Evolutionary conservation across 768 basidiomycete genomes (phyloP).

Genomic region (Hypholoma fasciculare): DNA sequence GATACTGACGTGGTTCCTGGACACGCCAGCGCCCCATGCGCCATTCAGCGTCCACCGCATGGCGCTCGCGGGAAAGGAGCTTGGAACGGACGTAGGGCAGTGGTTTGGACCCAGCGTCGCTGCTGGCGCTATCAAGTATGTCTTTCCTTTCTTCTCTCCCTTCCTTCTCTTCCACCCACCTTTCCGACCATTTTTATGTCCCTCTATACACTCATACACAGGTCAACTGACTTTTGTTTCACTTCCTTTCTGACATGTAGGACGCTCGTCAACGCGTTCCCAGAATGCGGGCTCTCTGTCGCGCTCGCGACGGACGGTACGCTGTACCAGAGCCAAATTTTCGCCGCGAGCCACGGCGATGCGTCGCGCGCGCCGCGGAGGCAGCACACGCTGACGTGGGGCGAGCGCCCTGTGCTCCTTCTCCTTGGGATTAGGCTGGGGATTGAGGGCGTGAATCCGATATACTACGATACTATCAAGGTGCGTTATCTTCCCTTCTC

Average conservation of each 20-base stretch:
- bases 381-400: slow-evolving; percentile 55
- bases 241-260: slow-evolving; percentile 33
- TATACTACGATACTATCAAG: slow-evolving; percentile 82
- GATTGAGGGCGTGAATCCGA: slow-evolving; percentile 90
- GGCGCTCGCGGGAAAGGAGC: slow-evolving; percentile 91
- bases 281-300: slow-evolving; percentile 79
- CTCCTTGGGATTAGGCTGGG: slow-evolving; percentile 87
- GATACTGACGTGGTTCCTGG: slow-evolving; percentile 93
- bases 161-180: neutral
- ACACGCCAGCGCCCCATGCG: slow-evolving; percentile 78
- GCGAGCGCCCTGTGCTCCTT: slow-evolving; percentile 80
- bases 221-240: neutral
- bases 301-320: slow-evolving; percentile 81
- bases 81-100: slow-evolving; percentile 93
- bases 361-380: slow-evolving; percentile 28
- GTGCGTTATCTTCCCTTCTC: slow-evolving; percentile 21
- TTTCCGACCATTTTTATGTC: neutral
- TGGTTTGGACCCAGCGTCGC: slow-evolving; percentile 99
- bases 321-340: slow-evolving; percentile 85
- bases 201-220: neutral
- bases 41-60: slow-evolving; percentile 97
- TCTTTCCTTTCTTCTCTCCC: slow-evolving; percentile 3
- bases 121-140: slow-evolving; percentile 92
- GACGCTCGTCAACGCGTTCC: slow-evolving; percentile 74
- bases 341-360: slow-evolving; percentile 62